Conservation (phyloP, 345 rosid genomes). For the Leavenworthia alabamica region DNA sequence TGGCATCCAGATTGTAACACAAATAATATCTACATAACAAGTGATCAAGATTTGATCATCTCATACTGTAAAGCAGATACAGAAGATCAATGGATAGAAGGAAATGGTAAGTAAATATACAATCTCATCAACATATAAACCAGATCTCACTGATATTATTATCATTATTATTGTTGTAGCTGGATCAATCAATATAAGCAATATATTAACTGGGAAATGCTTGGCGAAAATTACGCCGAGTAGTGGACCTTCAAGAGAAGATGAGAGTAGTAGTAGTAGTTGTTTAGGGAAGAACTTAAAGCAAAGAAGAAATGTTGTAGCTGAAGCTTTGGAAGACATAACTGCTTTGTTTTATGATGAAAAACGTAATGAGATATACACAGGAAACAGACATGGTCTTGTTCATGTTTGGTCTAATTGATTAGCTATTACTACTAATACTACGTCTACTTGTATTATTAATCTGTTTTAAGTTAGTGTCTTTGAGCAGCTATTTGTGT, state of each 20-base stretch:
- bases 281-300: conserved; percentile 30
- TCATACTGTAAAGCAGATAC: conserved; percentile 96
- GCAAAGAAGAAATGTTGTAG: conserved; percentile 49
- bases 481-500: conserved; percentile 7
- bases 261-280: conserved; percentile 40
- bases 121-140: neutral
- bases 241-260: conserved; percentile 47
- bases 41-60: conserved; percentile 95
- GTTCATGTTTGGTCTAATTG: conserved; percentile 96
- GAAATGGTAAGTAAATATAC: conserved; percentile 47
- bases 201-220: conserved; percentile 92
- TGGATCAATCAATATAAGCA: conserved; percentile 88
- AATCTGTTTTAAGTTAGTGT: conserved; percentile 18
- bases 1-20: conserved; percentile 99
- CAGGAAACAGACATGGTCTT: conserved; percentile 73
- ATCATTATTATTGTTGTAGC: conserved; percentile 35
- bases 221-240: conserved; percentile 68
- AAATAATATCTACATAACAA: conserved; percentile 89
- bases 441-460: too few relatives aligned
- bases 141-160: neutral
- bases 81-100: conserved; percentile 87
- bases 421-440: conserved; percentile 22
- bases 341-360: conserved; percentile 87
- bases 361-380: conserved; percentile 90
- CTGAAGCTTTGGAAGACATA: conserved; percentile 84